Evolutionary conservation across 139 green algal species (phyloP).

Genomic region (Chlamydomonas sphaeroides): DNA sequence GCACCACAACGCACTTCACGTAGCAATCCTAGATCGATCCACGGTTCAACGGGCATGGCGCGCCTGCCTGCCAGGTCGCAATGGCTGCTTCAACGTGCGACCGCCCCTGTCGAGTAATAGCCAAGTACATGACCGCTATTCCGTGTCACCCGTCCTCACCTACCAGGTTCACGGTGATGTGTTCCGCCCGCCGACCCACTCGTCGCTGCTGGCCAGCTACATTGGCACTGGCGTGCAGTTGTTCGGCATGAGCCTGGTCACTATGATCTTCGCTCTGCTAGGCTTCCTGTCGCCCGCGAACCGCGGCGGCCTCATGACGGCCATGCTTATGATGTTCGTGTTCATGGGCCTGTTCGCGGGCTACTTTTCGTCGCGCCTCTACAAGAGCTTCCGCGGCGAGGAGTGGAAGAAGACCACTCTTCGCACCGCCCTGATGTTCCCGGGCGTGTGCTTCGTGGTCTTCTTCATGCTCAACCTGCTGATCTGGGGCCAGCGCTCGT

Average conservation of each 20-base stretch:
- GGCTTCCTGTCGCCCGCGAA: slow-evolving; percentile 98
- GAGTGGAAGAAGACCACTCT: slow-evolving; percentile 94
- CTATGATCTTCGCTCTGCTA: slow-evolving; percentile 96
- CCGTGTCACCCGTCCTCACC: neutral
- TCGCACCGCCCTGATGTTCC: slow-evolving; percentile 93
- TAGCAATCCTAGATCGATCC: no score
- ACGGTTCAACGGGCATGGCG: no score
- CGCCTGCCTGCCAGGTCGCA: no score
- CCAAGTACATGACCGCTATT: no score
- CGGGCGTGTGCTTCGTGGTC: slow-evolving; percentile 87
- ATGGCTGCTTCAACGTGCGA: no score
- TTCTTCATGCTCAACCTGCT: slow-evolving; percentile 96
- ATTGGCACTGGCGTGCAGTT: slow-evolving; percentile 96
- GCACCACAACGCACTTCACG: no score
- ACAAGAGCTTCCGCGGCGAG: slow-evolving; percentile 89
- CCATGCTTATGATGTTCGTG: slow-evolving; percentile 97
- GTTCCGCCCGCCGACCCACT: slow-evolving; percentile 85
- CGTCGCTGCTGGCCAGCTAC: slow-evolving; percentile 87
- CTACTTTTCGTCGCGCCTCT: slow-evolving; percentile 93
- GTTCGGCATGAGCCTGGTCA: slow-evolving; percentile 91
- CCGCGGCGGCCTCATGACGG: slow-evolving; percentile 97
- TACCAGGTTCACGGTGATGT: slow-evolving; percentile 95
- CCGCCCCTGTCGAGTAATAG: no score
- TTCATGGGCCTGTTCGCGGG: slow-evolving; percentile 97
- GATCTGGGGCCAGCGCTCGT: slow-evolving; percentile 93